Base-by-base conservation (phyloP, 2,329 filamentous ascomycete genomes). In the Hypoxylon sp. region DNA sequence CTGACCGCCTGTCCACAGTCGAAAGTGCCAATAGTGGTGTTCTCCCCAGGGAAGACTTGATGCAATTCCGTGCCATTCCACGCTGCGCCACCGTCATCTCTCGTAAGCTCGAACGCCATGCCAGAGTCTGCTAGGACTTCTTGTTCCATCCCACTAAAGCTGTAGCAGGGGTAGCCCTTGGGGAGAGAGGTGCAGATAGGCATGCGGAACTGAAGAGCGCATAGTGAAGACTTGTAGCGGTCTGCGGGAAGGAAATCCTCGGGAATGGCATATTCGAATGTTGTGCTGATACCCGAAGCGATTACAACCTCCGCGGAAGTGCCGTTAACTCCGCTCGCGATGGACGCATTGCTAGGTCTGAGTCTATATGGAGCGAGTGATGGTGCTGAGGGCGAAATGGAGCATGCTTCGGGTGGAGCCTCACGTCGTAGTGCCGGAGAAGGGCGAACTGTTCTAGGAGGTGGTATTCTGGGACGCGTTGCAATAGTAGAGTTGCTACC, bases 121-220 rank as follows among this genome's bases (percentile, higher is more conserved):
- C 77, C 77, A 0, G 77, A 78, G 42, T 77, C 65, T 6, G 72
- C 35, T 6, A 74, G 60, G 14, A 74, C 48, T 62, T 78, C 77
- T 61, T 78, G 77, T 65, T 78, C 77, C 10, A 77, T 27, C 10
- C 77, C 77, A 37, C 74, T 78, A 58, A 77, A 77, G 55, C 42
- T 40, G 61, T 77, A 79, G 68, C 77, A 79, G 14, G 77, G 77
- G 61, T 79, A 79, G 31, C 72, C 77, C 20, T 70, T 22, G 3
- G 77, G 74, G 11, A 79, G 74, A 31, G 69, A 56, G 20, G 68
- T 69, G 62, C 77, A 79, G 50, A 72, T 68, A 1, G 77, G 77
- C 69, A 79, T 74, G 56, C 77, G 75, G 66, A 79, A 79, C 56
- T 79, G 73, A 6, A 79, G 73, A 8, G 76, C 77, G 51, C 77